Evolutionary conservation across 1,284 basidiomycete genomes (phyloP).

Genomic region (Neolentinus lepideus): DNA sequence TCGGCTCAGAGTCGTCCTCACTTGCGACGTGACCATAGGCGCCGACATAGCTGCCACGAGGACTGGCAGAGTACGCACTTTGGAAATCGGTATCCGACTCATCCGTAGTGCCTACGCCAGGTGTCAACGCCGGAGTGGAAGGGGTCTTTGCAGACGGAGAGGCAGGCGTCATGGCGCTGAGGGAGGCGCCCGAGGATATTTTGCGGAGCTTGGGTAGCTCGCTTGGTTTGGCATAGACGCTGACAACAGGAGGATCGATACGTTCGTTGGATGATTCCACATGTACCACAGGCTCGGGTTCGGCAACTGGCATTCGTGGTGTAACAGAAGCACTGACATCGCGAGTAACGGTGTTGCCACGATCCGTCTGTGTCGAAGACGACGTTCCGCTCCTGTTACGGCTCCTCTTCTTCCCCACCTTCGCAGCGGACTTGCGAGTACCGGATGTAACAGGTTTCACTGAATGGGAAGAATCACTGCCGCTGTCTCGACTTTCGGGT

Average conservation of each 20-base stretch:
- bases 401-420: conserved; percentile 13
- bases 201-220: conserved; percentile 23
- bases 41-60: conserved; percentile 45
- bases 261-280: background rate
- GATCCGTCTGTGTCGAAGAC: conserved; percentile 31
- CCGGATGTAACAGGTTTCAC: background rate
- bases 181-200: conserved; percentile 21
- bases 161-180: conserved; percentile 22
- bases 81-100: conserved; percentile 82
- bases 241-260: background rate
- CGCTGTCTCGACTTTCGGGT: conserved; percentile 34
- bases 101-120: conserved; percentile 45
- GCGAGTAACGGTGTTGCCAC: conserved; percentile 15
- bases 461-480: conserved; percentile 34
- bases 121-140: conserved; percentile 33
- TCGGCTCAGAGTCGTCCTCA: background rate
- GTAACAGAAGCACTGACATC: conserved; percentile 17
- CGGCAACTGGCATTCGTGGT: background rate
- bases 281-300: conserved; percentile 6
- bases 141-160: conserved; percentile 23
- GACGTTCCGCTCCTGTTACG: conserved; percentile 40
- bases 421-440: conserved; percentile 8
- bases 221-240: background rate
- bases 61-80: conserved; percentile 73
- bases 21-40: background rate